Conservation (phyloP, 176 grass and related monocot genomes). For the Lolium rigidum region DNA sequence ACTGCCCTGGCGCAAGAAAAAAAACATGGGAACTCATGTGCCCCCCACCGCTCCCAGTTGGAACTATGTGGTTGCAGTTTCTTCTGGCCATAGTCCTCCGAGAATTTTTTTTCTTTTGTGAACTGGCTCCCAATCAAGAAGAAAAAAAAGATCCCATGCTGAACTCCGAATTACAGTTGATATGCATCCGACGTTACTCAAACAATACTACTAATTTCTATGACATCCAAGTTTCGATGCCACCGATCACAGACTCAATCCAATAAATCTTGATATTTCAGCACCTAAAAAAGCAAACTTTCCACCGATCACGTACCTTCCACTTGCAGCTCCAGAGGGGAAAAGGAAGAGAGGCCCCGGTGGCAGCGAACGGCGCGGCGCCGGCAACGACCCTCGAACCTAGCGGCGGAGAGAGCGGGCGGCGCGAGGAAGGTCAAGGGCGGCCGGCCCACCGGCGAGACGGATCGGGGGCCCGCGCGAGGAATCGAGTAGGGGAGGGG, state of each 20-base stretch:
- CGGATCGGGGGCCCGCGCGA: slow-evolving; percentile 19
- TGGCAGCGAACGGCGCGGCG: neutral
- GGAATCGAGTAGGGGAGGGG: neutral
- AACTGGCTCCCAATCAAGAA: neutral
- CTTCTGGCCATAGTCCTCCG: slow-evolving; percentile 2
- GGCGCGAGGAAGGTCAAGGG: neutral
- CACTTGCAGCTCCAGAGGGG: neutral
- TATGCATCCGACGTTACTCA: neutral
- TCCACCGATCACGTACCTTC: slow-evolving; percentile 1
- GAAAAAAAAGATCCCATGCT: neutral
- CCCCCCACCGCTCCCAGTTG: slow-evolving; percentile 6
- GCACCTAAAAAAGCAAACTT: neutral
- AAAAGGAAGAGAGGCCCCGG: neutral
- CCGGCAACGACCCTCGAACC: neutral
- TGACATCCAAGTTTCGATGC: neutral
- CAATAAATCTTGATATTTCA: neutral
- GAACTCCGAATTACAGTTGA: neutral
- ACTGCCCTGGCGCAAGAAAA: neutral
- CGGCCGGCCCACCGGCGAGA: slow-evolving; percentile 4
- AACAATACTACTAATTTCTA: neutral
- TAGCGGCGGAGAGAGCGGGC: neutral
- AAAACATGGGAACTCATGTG: slow-evolving; percentile 11
- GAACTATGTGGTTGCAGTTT: neutral
- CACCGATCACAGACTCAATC: neutral
- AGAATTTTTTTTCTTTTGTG: neutral